phyloP scores from a whole-genome alignment of 768 basidiomycete species.

The Hericium coralloides region DNA sequence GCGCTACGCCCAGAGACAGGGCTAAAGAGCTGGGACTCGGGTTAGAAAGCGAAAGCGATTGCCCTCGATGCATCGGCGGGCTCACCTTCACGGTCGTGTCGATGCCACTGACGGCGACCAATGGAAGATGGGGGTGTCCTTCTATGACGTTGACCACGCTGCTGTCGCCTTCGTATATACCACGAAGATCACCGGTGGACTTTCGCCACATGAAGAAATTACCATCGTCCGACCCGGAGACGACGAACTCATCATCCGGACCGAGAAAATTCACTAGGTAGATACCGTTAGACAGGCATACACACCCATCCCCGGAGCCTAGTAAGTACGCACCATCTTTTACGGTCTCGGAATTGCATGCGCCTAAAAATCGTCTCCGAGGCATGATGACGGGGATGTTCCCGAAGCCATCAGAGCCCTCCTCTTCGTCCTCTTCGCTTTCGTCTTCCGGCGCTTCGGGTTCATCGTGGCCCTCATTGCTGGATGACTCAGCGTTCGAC shows the following conservation, averaged over 20 bases:
- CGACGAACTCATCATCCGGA: conserved; percentile 64
- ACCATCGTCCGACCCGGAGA: conserved; percentile 82
- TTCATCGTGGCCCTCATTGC: no score
- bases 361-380: conserved; percentile 53
- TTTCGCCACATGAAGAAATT: conserved; percentile 88
- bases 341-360: conserved; percentile 72
- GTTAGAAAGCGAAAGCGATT: neutral
- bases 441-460: conserved; percentile 11
- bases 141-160: conserved; percentile 83
- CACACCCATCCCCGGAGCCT: neutral
- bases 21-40: conserved; percentile 47
- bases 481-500: neutral
- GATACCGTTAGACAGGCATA: conserved; percentile 18
- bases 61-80: neutral
- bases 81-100: conserved; percentile 76
- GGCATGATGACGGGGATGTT: conserved; percentile 53
- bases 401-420: conserved; percentile 18
- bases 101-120: conserved; percentile 83
- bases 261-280: conserved; percentile 69
- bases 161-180: conserved; percentile 78
- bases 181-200: conserved; percentile 48
- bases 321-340: conserved; percentile 62
- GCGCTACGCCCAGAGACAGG: conserved; percentile 37
- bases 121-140: conserved; percentile 66
- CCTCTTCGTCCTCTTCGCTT: conserved; percentile 22